A percentile compares a stretch with the other conserved stretches of the same genome.
These are phyloP conservation scores for Penicillium nucicola DNA, from an alignment of 495 filamentous ascomycete species.

Conservation along the genomic window DNA sequence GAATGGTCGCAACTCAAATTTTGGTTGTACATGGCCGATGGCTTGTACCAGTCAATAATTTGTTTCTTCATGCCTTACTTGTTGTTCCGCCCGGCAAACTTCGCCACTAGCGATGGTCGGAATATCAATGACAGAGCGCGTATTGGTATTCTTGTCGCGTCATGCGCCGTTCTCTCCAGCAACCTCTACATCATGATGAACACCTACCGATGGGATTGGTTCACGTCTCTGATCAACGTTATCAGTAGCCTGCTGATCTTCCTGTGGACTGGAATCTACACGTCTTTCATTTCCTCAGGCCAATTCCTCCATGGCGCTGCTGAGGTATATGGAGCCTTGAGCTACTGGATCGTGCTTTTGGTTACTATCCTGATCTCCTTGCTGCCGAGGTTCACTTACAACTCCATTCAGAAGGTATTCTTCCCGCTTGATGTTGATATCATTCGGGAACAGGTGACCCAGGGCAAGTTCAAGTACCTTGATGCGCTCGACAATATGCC, in stretches of 20 bases:
- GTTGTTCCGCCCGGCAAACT: constrained; percentile 64
- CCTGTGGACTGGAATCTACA: constrained; percentile 96
- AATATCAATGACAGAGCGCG: constrained; percentile 72
- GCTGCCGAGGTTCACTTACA: constrained; percentile 80
- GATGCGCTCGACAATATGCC: constrained; percentile 46
- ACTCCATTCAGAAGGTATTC: constrained; percentile 87
- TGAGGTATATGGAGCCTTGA: constrained; percentile 73
- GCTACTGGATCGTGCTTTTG: constrained; percentile 82
- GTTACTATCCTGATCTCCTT: constrained; percentile 75
- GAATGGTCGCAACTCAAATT: constrained; percentile 98
- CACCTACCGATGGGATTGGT: constrained; percentile 96
- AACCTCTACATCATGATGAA: constrained; percentile 95
- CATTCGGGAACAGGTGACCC: constrained; percentile 83
- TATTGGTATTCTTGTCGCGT: constrained; percentile 79
- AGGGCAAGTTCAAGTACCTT: constrained; percentile 74
- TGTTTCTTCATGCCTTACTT: constrained; percentile 91
- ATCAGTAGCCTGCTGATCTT: constrained; percentile 87
- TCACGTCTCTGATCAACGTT: constrained; percentile 73
- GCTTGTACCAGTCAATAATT: constrained; percentile 89
- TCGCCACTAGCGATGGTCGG: constrained; percentile 64
- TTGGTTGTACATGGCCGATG: constrained; percentile 96
- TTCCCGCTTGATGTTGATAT: constrained; percentile 93
- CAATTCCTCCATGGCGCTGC: constrained; percentile 75
- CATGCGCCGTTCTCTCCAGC: constrained; percentile 73
- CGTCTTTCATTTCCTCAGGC: constrained; percentile 59